Percentiles rank a stretch among this genome's conserved stretches.
Conservation (phyloP, 208 protist species). For the Leishmania aethiopica region DNA sequence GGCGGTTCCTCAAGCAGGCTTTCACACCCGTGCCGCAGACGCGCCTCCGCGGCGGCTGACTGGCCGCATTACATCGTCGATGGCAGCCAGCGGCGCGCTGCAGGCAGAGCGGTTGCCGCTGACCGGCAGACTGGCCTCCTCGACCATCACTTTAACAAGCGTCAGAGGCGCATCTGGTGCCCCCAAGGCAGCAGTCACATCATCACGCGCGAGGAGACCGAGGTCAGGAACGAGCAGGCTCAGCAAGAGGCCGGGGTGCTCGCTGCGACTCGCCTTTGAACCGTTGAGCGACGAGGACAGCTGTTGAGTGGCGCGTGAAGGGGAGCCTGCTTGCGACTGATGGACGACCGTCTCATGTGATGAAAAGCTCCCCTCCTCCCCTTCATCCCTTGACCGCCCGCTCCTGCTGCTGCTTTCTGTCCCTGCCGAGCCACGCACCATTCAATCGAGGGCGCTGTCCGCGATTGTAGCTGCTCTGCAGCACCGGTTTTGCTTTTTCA, state of each 20-base stretch:
- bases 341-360: neutral
- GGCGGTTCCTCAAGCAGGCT: neutral
- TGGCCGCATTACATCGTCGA: no score
- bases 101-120: neutral
- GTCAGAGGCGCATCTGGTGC: neutral
- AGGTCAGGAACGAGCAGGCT: neutral
- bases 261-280: constrained; percentile 49
- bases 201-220: neutral
- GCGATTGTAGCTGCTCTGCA: neutral
- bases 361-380: neutral
- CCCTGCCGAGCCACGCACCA: neutral
- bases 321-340: no score
- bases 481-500: neutral
- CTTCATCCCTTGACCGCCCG: neutral
- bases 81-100: neutral
- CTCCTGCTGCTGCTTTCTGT: neutral
- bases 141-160: neutral
- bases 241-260: constrained; percentile 20
- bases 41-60: neutral
- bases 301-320: constrained; percentile 1
- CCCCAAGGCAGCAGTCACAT: neutral
- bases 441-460: no score
- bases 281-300: constrained; percentile 17
- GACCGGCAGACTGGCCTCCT: neutral
- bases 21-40: neutral